phyloP scores from a whole-genome alignment of 1,284 basidiomycete genomes.

The Trametes versicolor region DNA sequence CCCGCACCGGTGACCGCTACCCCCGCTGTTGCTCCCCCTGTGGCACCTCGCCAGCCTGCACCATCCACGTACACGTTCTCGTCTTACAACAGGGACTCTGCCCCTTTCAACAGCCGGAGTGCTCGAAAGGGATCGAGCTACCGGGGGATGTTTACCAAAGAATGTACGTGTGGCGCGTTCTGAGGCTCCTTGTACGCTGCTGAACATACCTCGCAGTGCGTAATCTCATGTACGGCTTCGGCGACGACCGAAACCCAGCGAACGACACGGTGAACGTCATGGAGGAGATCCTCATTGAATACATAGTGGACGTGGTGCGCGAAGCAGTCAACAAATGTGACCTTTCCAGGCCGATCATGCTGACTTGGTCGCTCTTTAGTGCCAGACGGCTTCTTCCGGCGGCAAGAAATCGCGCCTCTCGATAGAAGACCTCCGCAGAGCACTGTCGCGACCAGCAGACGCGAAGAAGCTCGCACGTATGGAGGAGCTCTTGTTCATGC shows the following conservation, averaged over 20 bases:
- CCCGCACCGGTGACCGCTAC: constrained; percentile 29
- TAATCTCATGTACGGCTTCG: constrained; percentile 95
- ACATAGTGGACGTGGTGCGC: constrained; percentile 88
- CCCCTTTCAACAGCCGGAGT: constrained; percentile 47
- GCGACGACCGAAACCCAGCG: constrained; percentile 88
- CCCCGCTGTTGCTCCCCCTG: constrained; percentile 26
- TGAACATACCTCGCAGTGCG: constrained; percentile 62
- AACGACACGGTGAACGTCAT: constrained; percentile 90
- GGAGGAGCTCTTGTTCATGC: constrained; percentile 91
- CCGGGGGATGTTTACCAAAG: constrained; percentile 81
- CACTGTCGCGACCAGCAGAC: constrained; percentile 79
- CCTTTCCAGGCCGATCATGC: constrained; percentile 4
- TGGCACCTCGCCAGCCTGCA: constrained; percentile 30
- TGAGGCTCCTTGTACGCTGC: neutral
- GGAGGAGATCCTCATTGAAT: constrained; percentile 94
- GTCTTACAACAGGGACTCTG: constrained; percentile 63
- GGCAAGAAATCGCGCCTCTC: constrained; percentile 77
- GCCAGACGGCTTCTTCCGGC: constrained; percentile 73
- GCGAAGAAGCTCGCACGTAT: constrained; percentile 88
- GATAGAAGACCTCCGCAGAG: constrained; percentile 83
- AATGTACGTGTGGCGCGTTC: constrained; percentile 60
- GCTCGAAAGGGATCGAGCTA: constrained; percentile 69
- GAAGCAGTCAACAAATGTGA: too few species aligned
- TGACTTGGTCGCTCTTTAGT: constrained; percentile 54
- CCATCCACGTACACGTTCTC: constrained; percentile 54